Conservation (phyloP, 2,329 filamentous ascomycete genomes). For the Colletotrichum godetiae region DNA sequence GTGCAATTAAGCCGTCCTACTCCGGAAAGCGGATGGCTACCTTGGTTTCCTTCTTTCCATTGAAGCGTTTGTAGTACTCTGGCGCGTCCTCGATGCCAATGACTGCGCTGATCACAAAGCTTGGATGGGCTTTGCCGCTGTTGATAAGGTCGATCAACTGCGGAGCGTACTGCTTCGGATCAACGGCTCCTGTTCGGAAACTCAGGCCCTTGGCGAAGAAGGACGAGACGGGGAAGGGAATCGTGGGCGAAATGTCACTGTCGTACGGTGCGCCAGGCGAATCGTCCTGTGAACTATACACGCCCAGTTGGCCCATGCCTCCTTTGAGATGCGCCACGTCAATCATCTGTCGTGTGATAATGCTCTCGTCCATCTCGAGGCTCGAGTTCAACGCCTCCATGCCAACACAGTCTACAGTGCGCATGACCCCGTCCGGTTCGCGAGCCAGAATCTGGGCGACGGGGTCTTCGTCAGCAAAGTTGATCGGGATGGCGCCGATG, state of each 20-base stretch:
- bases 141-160: constrained; percentile 37
- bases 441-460: constrained; percentile 37
- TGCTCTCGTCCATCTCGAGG: constrained; percentile 32
- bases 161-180: constrained; percentile 20
- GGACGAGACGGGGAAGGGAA: constrained; percentile 36
- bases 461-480: constrained; percentile 32
- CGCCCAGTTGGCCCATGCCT: constrained; percentile 40
- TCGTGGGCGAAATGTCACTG: constrained; percentile 12
- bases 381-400: constrained; percentile 35
- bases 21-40: constrained; percentile 23
- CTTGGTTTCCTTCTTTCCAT: constrained; percentile 39
- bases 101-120: constrained; percentile 42
- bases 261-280: constrained; percentile 33
- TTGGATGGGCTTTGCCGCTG: constrained; percentile 39
- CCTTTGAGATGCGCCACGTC: constrained; percentile 33
- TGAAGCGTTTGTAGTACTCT: constrained; percentile 41
- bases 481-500: constrained; percentile 39
- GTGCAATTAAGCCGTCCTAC: neutral
- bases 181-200: constrained; percentile 22
- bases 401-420: constrained; percentile 38
- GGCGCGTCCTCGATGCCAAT: constrained; percentile 43
- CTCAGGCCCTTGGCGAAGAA: constrained; percentile 37
- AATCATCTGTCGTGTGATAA: constrained; percentile 35
- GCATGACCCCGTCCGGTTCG: constrained; percentile 33
- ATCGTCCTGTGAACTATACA: constrained; percentile 32